phyloP scores from a whole-genome alignment of 108 stramenopile genomes.

The Craspedostauros australis region DNA sequence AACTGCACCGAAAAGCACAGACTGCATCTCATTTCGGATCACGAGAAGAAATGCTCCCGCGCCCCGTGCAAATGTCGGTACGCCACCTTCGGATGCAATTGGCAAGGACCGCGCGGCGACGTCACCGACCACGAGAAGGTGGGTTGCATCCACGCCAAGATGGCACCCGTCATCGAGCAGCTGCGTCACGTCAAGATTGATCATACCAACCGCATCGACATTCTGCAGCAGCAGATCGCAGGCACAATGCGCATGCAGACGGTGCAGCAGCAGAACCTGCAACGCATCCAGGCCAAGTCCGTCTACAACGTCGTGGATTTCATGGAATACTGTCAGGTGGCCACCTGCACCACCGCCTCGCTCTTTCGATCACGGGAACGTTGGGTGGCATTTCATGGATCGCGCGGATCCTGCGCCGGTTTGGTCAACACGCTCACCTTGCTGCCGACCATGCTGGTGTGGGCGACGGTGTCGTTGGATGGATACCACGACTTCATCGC shows the following conservation, averaged over 20 bases:
- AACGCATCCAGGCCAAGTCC: conserved; percentile 10
- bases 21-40: conserved; percentile 10
- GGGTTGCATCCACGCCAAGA: conserved; percentile 11
- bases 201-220: conserved; percentile 10
- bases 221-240: conserved; percentile 13
- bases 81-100: conserved; percentile 20
- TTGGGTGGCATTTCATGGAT: conserved; percentile 12
- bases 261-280: conserved; percentile 6
- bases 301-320: conserved; percentile 11
- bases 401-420: conserved; percentile 11
- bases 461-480: not conserved
- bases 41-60: conserved; percentile 17
- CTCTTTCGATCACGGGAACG: conserved; percentile 10
- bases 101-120: conserved; percentile 18
- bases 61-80: conserved; percentile 16
- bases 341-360: conserved; percentile 14
- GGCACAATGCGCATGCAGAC: conserved; percentile 4
- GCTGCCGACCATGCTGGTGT: conserved; percentile 2
- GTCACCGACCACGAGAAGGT: conserved; percentile 8
- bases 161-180: conserved; percentile 9
- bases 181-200: conserved; percentile 7
- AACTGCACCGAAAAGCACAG: conserved; percentile 9
- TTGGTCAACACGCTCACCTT: conserved; percentile 16
- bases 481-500: not conserved
- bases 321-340: conserved; percentile 18